phyloP scores from a whole-genome alignment of 2,329 filamentous ascomycete genomes.

The Emericellopsis atlantica region DNA sequence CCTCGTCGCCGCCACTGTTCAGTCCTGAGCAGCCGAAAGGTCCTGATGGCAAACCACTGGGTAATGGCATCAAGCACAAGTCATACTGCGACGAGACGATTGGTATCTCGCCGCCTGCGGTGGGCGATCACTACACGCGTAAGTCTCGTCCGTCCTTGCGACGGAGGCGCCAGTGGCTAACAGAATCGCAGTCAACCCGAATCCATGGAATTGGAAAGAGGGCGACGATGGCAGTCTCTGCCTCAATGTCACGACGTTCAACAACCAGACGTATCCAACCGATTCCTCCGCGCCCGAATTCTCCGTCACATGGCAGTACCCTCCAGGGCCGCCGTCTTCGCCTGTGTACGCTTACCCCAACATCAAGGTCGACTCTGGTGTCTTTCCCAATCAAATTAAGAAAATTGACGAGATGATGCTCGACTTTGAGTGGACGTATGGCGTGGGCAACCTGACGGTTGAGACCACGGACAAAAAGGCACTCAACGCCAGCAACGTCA shows the following conservation, averaged over 20 bases:
- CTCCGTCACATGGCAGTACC: constrained; percentile 40
- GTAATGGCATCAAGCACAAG: constrained; percentile 20
- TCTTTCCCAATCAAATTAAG: constrained; percentile 28
- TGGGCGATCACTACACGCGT: constrained; percentile 33
- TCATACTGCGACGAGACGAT: constrained; percentile 27
- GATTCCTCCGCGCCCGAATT: constrained; percentile 32
- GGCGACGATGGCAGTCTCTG: constrained; percentile 28
- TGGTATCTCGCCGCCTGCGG: constrained; percentile 30
- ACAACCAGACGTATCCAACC: constrained; percentile 36
- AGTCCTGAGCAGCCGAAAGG: constrained; percentile 11
- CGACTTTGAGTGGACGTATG: constrained; percentile 36
- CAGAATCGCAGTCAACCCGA: constrained; percentile 33
- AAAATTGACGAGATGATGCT: constrained; percentile 25
- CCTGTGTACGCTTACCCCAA: constrained; percentile 45
- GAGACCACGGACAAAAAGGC: constrained; percentile 17
- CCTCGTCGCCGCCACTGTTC: constrained; percentile 28
- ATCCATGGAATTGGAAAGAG: constrained; percentile 36
- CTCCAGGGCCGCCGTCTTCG: constrained; percentile 21
- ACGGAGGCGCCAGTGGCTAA: constrained; percentile 2
- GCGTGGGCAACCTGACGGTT: constrained; percentile 26
- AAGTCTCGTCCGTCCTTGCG: constrained; percentile 12
- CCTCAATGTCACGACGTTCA: constrained; percentile 36
- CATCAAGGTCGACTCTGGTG: constrained; percentile 28
- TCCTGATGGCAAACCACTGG: constrained; percentile 9
- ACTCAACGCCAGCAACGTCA: constrained; percentile 23